phyloP scores from a whole-genome alignment of 495 filamentous ascomycete genomes.

The Neurospora sp. region DNA sequence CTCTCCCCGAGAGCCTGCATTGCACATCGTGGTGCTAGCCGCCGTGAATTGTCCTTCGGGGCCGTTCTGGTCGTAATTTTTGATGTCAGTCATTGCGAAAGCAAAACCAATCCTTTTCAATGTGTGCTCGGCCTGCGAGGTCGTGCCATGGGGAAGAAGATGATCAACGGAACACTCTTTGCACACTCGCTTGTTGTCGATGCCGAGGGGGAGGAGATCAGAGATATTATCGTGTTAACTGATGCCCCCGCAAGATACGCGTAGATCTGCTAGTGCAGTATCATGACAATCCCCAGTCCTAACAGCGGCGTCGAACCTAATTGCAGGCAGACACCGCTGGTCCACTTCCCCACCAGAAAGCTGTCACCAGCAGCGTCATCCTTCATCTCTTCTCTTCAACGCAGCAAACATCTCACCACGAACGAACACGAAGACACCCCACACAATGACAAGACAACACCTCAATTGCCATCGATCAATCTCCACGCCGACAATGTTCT shows the following conservation, averaged over 20 bases:
- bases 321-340: not conserved
- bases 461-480: not conserved
- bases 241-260: too few species aligned
- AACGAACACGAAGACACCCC: not conserved
- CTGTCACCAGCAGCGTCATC: not conserved
- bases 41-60: not conserved
- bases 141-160: not conserved
- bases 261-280: not conserved
- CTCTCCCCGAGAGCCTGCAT: not conserved
- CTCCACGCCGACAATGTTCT: not conserved
- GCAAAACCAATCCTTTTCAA: not conserved
- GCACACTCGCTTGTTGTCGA: not conserved
- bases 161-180: not conserved
- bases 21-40: not conserved
- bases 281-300: not conserved
- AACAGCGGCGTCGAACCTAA: too few species aligned
- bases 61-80: not conserved
- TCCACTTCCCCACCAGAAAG: not conserved
- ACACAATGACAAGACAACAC: not conserved
- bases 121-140: not conserved
- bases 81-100: not conserved
- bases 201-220: not conserved
- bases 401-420: not conserved
- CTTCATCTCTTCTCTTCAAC: not conserved
- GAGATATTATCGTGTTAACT: not conserved